Evolutionary conservation across 257 asterid species (phyloP).

Genomic region (Nicotiana sylvestris): DNA sequence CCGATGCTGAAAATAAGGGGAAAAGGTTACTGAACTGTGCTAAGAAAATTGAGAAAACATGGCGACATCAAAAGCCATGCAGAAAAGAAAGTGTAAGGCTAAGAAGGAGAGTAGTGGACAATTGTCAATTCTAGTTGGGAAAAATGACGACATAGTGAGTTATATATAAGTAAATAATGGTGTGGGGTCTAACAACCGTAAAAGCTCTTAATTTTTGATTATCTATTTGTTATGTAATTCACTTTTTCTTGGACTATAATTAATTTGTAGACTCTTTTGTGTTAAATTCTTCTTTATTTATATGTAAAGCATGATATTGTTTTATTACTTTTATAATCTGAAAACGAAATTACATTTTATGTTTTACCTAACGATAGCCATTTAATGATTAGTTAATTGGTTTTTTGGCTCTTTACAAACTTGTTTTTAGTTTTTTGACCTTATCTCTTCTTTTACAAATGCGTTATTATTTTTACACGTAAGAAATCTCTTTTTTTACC

Average conservation of each 20-base stretch:
- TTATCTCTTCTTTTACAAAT: too few relatives aligned
- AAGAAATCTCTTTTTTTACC: too few relatives aligned
- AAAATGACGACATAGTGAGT: neutral
- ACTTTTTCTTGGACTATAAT: neutral
- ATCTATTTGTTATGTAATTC: neutral
- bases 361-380: too few relatives aligned
- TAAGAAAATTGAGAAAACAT: neutral
- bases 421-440: too few relatives aligned
- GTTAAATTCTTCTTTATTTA: too few relatives aligned
- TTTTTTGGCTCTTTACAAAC: too few relatives aligned
- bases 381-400: too few relatives aligned
- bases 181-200: neutral
- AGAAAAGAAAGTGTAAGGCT: neutral
- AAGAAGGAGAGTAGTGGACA: neutral
- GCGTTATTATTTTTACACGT: too few relatives aligned
- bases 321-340: neutral
- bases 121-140: neutral
- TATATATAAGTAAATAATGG: neutral
- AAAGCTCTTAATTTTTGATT: neutral
- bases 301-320: too few relatives aligned
- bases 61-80: constrained; percentile 14
- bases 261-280: neutral
- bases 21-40: neutral
- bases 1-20: neutral
- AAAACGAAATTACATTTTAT: too few relatives aligned